Evolutionary conservation across 228 moss, liverwort and hornwort species (phyloP).

Genomic region (Sphagnum fallax): DNA sequence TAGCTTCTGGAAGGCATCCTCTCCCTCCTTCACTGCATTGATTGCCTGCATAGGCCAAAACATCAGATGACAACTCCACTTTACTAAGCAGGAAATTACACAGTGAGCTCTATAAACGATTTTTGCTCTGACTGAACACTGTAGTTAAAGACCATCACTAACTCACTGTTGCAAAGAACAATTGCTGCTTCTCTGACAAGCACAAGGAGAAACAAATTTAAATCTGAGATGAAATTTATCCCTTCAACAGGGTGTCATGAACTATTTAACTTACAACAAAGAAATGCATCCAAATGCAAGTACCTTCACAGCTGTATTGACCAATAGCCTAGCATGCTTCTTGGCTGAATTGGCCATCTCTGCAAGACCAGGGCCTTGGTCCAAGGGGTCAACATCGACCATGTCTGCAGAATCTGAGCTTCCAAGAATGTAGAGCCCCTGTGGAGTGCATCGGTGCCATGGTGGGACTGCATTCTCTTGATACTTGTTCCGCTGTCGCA

Average conservation of each 20-base stretch:
- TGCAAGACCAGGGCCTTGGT: constrained; percentile 40
- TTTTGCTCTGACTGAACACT: no score
- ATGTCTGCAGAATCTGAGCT: constrained; percentile 47
- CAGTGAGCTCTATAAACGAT: no score
- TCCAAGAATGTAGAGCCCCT: constrained; percentile 17
- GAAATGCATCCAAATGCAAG: no score
- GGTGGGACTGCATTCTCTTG: constrained; percentile 63
- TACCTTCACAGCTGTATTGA: constrained; percentile 85
- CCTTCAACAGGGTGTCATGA: no score
- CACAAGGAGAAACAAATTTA: no score
- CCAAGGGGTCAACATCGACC: constrained; percentile 42
- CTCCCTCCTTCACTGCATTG: constrained; percentile 57
- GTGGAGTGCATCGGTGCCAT: constrained; percentile 60
- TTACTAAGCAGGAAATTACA: no score
- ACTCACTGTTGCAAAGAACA: no score
- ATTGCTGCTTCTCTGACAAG: no score
- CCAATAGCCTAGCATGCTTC: constrained; percentile 75
- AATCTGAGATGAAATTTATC: no score
- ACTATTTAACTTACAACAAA: no score
- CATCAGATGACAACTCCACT: no score
- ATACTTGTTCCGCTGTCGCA: constrained; percentile 72
- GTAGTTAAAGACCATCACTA: no score
- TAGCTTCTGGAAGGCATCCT: constrained; percentile 63
- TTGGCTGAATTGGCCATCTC: constrained; percentile 67
- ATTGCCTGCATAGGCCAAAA: constrained; percentile 46